Conservation (phyloP, 768 basidiomycete species). For the Clitopilus hobsonii region DNA sequence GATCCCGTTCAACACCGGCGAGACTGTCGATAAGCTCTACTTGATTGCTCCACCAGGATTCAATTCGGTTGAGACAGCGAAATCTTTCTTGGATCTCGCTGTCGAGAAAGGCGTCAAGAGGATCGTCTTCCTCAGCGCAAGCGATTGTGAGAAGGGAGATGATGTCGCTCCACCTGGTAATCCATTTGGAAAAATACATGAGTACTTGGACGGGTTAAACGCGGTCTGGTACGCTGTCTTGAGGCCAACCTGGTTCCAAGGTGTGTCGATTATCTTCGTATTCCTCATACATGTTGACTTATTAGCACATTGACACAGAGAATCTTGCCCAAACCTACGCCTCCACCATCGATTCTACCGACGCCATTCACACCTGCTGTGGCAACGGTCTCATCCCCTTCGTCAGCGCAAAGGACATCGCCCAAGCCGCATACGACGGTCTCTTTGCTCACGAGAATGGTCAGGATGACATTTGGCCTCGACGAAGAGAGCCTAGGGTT, state of each 20-base stretch:
- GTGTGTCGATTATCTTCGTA: constrained; percentile 10
- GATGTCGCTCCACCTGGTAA: constrained; percentile 10
- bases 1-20: constrained; percentile 20
- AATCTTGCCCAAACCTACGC: constrained; percentile 9
- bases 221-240: constrained; percentile 22
- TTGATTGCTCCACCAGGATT: constrained; percentile 14
- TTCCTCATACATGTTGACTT: background rate
- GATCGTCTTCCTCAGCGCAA: constrained; percentile 24
- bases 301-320: constrained; percentile 6
- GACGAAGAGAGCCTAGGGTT: constrained; percentile 10
- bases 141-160: constrained; percentile 7
- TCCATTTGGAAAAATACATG: constrained; percentile 20
- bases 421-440: constrained; percentile 17
- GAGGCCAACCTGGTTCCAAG: constrained; percentile 25
- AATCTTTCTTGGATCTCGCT: constrained; percentile 25
- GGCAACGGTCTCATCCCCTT: constrained; percentile 18
- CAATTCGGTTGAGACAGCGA: constrained; percentile 14
- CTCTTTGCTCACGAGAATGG: constrained; percentile 15
- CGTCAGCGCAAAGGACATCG: constrained; percentile 23
- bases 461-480: too few species aligned
- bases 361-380: constrained; percentile 16
- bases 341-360: constrained; percentile 7
- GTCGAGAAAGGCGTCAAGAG: constrained; percentile 24
- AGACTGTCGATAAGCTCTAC: constrained; percentile 11
- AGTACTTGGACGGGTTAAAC: constrained; percentile 18